Evolutionary conservation across 2,329 filamentous ascomycete genomes (phyloP).

Genomic region (Cladosporium sphaerospermum): DNA sequence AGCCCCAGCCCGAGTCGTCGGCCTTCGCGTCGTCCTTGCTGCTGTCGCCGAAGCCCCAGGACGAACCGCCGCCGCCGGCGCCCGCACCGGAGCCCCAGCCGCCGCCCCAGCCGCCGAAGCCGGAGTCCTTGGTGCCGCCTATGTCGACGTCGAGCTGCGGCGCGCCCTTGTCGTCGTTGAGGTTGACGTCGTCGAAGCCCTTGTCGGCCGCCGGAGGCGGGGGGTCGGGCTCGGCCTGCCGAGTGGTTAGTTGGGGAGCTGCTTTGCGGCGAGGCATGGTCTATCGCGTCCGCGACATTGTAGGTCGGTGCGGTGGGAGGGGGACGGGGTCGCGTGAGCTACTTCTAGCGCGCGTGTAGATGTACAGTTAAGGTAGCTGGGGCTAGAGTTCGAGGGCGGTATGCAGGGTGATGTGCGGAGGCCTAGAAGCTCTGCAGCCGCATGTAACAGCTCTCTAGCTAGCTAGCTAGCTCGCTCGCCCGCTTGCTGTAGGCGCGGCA

Average conservation of each 20-base stretch:
- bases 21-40: constrained; percentile 24
- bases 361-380: background rate
- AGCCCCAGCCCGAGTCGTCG: constrained; percentile 21
- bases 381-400: constrained; percentile 1
- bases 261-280: background rate
- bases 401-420: constrained; percentile 6
- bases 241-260: background rate
- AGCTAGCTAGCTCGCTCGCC: background rate
- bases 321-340: constrained; percentile 11
- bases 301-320: background rate
- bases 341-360: constrained; percentile 3
- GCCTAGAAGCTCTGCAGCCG: constrained; percentile 7
- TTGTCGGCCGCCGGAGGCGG: constrained; percentile 28
- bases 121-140: constrained; percentile 24
- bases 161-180: constrained; percentile 38
- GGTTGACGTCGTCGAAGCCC: constrained; percentile 42
- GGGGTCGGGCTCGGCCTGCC: constrained; percentile 24
- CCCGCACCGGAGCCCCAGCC: constrained; percentile 32
- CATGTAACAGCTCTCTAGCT: background rate
- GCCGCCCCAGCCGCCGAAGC: constrained; percentile 20
- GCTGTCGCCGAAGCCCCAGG: constrained; percentile 31
- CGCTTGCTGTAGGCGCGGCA: constrained; percentile 5
- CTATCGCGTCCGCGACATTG: background rate
- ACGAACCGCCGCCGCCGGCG: constrained; percentile 16
- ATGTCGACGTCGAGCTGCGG: constrained; percentile 43